These are phyloP conservation scores for Rhodotorula sp. DNA, from an alignment of 1,284 basidiomycete species.

Conservation along the genomic window DNA sequence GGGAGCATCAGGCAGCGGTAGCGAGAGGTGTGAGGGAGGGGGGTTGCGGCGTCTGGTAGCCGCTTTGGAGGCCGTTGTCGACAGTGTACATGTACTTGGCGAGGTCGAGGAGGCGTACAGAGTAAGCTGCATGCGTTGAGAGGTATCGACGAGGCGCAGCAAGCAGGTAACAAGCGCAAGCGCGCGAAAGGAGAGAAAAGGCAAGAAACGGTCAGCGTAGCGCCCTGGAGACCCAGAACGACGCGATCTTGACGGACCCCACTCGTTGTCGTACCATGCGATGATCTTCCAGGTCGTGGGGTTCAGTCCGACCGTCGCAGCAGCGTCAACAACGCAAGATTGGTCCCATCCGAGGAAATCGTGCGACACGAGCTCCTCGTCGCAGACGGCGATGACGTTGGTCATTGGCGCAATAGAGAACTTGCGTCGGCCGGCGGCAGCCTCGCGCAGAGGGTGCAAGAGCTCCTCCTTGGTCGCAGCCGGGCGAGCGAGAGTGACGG, in stretches of 20 bases:
- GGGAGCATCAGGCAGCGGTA: no score
- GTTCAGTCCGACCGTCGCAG: constrained; percentile 51
- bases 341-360: constrained; percentile 51
- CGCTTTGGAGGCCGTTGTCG: constrained; percentile 38
- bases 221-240: background rate
- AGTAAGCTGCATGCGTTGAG: constrained; percentile 2
- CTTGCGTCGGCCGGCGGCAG: constrained; percentile 43
- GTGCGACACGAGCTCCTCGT: constrained; percentile 53
- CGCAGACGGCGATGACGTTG: constrained; percentile 49
- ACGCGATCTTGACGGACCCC: constrained; percentile 24
- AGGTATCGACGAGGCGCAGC: background rate
- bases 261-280: constrained; percentile 51
- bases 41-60: background rate
- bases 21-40: no score
- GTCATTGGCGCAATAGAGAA: constrained; percentile 13
- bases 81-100: constrained; percentile 47
- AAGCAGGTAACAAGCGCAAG: background rate
- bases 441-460: constrained; percentile 49
- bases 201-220: background rate
- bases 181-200: constrained; percentile 39
- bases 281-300: constrained; percentile 51
- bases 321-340: constrained; percentile 50
- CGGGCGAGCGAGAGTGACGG: constrained; percentile 50
- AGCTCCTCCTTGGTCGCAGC: constrained; percentile 50
- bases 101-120: constrained; percentile 41